phyloP scores from a whole-genome alignment of 1,284 basidiomycete species.

The Laetiporus sulphureus region DNA sequence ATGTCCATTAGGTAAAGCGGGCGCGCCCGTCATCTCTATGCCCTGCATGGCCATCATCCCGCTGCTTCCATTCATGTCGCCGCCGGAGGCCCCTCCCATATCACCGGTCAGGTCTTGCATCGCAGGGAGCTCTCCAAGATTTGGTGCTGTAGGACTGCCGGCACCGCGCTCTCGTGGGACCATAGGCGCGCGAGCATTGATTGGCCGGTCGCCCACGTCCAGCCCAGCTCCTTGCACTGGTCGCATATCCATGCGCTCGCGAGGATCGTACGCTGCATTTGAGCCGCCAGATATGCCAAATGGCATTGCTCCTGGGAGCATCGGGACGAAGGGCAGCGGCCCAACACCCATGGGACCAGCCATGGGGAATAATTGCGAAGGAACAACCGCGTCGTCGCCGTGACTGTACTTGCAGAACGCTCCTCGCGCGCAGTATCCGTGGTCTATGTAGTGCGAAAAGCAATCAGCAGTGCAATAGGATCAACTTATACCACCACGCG shows the following conservation, averaged over 20 bases:
- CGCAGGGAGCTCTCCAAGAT: conserved; percentile 66
- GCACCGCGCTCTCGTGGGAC: conserved; percentile 42
- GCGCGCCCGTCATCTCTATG: conserved; percentile 11
- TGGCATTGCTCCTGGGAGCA: conserved; percentile 31
- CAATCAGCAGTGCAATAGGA: conserved; percentile 1
- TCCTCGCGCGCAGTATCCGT: conserved; percentile 87
- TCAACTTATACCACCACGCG: too few relatives aligned
- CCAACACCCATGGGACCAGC: conserved; percentile 28
- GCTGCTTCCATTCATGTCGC: conserved; percentile 8
- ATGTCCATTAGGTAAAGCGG: conserved; percentile 10
- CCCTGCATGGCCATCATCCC: conserved; percentile 13
- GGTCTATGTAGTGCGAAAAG: conserved; percentile 44
- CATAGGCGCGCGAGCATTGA: conserved; percentile 47
- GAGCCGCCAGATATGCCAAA: conserved; percentile 34
- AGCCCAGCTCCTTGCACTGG: conserved; percentile 22
- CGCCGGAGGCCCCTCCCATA: not conserved
- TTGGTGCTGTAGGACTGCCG: conserved; percentile 36
- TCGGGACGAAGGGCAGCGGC: conserved; percentile 55
- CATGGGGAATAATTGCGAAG: conserved; percentile 58
- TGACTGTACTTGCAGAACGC: conserved; percentile 91
- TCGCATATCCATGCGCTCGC: conserved; percentile 74
- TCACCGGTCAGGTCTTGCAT: conserved; percentile 72
- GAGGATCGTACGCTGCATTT: conserved; percentile 63
- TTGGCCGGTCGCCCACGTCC: conserved; percentile 30
- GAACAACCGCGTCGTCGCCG: conserved; percentile 74